Evolutionary conservation across 352 stramenopile genomes (phyloP).

Genomic region (Phytophthora cactorum): DNA sequence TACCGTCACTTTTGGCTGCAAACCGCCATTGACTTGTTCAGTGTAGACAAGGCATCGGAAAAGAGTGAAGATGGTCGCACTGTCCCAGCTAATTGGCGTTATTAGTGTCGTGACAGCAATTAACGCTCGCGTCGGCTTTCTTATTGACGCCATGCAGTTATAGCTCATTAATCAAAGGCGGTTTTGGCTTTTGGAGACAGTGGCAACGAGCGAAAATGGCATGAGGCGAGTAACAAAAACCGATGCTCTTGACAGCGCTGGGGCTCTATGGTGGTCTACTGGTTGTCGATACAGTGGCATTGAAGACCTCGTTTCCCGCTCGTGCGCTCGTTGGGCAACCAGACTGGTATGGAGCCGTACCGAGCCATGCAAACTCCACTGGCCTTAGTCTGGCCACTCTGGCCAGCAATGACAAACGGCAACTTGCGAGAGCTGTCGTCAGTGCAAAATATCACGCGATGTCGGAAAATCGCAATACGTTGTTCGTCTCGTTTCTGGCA

Average conservation of each 20-base stretch:
- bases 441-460: constrained; percentile 10
- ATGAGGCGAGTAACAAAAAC: constrained; percentile 9
- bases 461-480: constrained; percentile 12
- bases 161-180: background rate
- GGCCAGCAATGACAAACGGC: background rate
- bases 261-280: constrained; percentile 2
- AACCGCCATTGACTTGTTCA: too few relatives aligned
- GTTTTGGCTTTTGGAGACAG: background rate
- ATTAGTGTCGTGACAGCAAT: background rate
- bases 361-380: background rate
- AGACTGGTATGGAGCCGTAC: constrained; percentile 13
- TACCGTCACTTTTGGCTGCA: constrained; percentile 1
- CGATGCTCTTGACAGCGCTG: background rate
- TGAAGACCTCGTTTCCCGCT: constrained; percentile 6
- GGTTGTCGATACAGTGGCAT: constrained; percentile 7
- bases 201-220: constrained; percentile 2
- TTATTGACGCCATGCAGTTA: background rate
- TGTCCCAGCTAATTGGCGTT: background rate
- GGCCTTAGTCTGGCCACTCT: background rate
- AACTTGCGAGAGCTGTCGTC: background rate
- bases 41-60: background rate
- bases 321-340: background rate
- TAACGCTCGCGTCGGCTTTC: constrained; percentile 2
- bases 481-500: background rate
- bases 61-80: background rate